phyloP scores from a whole-genome alignment of 345 rosid species.

The Nephelium lappaceum region DNA sequence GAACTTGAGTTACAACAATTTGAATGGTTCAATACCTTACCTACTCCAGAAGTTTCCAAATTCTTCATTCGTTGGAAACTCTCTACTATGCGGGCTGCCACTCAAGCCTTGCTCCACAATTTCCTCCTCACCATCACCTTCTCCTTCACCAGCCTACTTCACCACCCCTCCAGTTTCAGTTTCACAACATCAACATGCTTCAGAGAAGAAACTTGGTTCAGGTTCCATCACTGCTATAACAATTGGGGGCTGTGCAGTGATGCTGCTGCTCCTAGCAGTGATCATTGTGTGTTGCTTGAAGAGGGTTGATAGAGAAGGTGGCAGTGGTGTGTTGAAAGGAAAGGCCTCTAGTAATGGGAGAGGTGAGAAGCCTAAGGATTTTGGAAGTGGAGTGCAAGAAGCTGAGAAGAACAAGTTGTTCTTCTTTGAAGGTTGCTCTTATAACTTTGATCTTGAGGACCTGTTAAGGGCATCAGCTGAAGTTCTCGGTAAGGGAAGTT shows the following conservation, averaged over 20 bases:
- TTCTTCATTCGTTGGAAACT: constrained; percentile 60
- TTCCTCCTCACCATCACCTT: constrained; percentile 36
- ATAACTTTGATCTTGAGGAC: constrained; percentile 77
- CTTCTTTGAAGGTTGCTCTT: constrained; percentile 70
- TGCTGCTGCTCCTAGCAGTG: constrained; percentile 39
- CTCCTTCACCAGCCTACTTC: constrained; percentile 38
- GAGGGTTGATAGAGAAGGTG: constrained; percentile 33
- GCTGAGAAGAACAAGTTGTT: constrained; percentile 81
- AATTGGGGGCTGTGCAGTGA: constrained; percentile 44
- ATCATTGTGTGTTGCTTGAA: constrained; percentile 46
- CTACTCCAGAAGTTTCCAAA: constrained; percentile 49
- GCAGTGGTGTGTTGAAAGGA: constrained; percentile 28
- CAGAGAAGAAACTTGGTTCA: constrained; percentile 38
- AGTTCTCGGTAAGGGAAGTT: constrained; percentile 88
- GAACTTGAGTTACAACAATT: constrained; percentile 63
- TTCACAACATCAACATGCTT: constrained; percentile 24
- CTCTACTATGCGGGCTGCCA: constrained; percentile 63
- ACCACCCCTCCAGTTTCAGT: constrained; percentile 31
- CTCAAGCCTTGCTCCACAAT: constrained; percentile 40
- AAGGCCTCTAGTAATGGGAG: constrained; percentile 40
- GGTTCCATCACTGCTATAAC: constrained; percentile 52
- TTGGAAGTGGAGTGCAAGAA: constrained; percentile 88
- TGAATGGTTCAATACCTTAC: constrained; percentile 66
- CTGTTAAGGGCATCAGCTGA: constrained; percentile 87
- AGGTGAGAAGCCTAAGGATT: constrained; percentile 57